Evolutionary conservation across 2,329 filamentous ascomycete genomes (phyloP).

Genomic region (Arthrobotrys megalospora): DNA sequence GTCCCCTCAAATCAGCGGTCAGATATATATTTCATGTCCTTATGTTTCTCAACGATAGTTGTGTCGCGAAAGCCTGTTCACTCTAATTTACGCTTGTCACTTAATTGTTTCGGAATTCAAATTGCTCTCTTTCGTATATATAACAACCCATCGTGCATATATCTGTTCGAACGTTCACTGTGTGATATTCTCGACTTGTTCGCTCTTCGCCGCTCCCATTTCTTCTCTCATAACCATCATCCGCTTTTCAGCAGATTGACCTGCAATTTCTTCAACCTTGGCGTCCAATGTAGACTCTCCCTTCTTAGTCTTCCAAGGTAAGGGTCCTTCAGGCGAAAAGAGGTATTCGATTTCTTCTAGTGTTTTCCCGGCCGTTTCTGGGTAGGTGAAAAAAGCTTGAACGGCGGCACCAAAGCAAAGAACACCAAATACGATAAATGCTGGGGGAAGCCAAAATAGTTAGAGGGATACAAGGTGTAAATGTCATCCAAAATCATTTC

Average conservation of each 20-base stretch:
- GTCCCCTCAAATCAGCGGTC: neutral
- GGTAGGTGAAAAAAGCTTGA: slow-evolving; percentile 73
- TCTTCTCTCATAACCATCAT: slow-evolving; percentile 34
- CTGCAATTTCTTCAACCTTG: slow-evolving; percentile 30
- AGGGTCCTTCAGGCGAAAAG: slow-evolving; percentile 68
- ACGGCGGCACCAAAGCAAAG: slow-evolving; percentile 71
- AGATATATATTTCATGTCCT: neutral
- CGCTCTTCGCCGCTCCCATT: slow-evolving; percentile 11
- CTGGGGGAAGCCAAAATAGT: slow-evolving; percentile 44
- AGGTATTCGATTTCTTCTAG: slow-evolving; percentile 72
- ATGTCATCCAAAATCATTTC: neutral
- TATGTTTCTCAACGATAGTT: no score
- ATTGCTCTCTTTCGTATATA: no score
- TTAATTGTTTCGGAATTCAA: no score
- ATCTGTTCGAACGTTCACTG: slow-evolving; percentile 14
- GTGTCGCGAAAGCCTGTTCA: no score
- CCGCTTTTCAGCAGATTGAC: slow-evolving; percentile 23
- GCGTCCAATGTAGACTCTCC: slow-evolving; percentile 33
- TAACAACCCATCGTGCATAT: neutral
- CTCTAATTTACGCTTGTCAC: no score
- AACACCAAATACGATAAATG: slow-evolving; percentile 72
- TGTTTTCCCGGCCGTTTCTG: slow-evolving; percentile 73
- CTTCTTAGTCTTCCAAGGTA: slow-evolving; percentile 68
- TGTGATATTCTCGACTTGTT: slow-evolving; percentile 21
- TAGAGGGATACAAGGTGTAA: neutral